Base-by-base conservation (phyloP, 306 rosid genomes). In the Geum urbanum region DNA sequence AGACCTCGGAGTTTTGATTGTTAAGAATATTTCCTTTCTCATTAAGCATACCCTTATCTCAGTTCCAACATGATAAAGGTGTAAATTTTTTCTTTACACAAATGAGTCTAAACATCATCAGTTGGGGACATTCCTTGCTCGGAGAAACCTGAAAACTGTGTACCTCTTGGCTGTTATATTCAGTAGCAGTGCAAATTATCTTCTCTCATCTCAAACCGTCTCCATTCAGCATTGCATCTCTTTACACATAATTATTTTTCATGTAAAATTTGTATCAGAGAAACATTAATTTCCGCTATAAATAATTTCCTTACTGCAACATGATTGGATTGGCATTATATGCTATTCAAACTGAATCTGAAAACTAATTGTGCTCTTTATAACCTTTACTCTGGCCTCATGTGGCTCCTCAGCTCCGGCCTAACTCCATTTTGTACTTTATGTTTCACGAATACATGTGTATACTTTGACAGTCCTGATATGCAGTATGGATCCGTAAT, bases 1-100 rank as follows among this genome's bases (percentile, higher is more conserved):
- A 71, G 56, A 57, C 22, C 57, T 71, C 49, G 12, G 9, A 71
- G 48, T 61, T 37, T 41, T 53, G 63, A 53, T 53, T 53, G 40
- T 52, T 37, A 41, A 37, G 37, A 20, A 60, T 39, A 15, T 51
- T 47, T 51, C 49, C 8, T 49, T 68, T 68, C 72, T 13, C 59
- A 51, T 24, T 24, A 4, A 54, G 27, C 37, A 51, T 41, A 37
- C 12, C 60, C 37, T 24, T 24, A 24, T 37, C 3, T n/a, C 35
- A 67, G 59, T 39, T n/a, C 12, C 51, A 13, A 51, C 32, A 35
- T 67, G 72, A 51, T 67, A 35, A 13, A 55, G 59, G 39, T 18
- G 9, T n/a, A 8, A 32, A 8, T 9, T 20, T 39, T 9, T 61
- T 61, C 5, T 45, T 64, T 14, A 27, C 18, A 41, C 19, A 43